These are phyloP conservation scores for Mycena vulgaris DNA, from an alignment of 768 basidiomycete species.

Conservation along the genomic window DNA sequence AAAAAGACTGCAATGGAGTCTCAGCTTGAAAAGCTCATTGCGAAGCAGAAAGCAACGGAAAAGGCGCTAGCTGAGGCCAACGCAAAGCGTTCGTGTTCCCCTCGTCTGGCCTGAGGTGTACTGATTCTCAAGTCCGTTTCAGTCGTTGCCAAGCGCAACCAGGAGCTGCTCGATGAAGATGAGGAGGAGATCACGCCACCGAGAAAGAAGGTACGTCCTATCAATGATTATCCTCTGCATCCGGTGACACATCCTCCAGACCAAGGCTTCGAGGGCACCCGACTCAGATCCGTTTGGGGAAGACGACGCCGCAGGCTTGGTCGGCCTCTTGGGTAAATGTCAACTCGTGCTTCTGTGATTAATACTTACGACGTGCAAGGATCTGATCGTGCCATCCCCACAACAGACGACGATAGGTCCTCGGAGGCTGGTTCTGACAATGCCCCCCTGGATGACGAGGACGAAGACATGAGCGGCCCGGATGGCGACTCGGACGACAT, in stretches of 20 bases:
- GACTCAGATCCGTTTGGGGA: neutral
- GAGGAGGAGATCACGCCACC: neutral
- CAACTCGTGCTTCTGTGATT: neutral
- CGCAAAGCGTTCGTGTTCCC: neutral
- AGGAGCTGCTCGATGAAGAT: neutral
- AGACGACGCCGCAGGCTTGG: neutral
- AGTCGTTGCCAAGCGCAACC: neutral
- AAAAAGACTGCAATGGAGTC: no score
- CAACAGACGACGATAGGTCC: no score
- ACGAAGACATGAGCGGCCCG: no score
- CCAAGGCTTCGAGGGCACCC: no score
- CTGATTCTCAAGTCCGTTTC: neutral
- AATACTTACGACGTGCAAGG: neutral
- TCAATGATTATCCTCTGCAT: neutral
- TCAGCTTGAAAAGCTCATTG: no score
- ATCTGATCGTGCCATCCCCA: neutral
- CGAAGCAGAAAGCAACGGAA: no score
- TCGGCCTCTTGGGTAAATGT: neutral
- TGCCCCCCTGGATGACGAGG: no score
- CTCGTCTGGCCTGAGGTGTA: neutral
- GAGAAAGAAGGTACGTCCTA: neutral
- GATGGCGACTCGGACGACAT: no score
- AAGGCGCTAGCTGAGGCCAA: neutral
- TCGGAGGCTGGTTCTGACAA: no score
- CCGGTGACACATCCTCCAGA: no score